These are phyloP conservation scores for Solanum ossicruentum DNA, from an alignment of 257 asterid genomes.

Conservation along the genomic window DNA sequence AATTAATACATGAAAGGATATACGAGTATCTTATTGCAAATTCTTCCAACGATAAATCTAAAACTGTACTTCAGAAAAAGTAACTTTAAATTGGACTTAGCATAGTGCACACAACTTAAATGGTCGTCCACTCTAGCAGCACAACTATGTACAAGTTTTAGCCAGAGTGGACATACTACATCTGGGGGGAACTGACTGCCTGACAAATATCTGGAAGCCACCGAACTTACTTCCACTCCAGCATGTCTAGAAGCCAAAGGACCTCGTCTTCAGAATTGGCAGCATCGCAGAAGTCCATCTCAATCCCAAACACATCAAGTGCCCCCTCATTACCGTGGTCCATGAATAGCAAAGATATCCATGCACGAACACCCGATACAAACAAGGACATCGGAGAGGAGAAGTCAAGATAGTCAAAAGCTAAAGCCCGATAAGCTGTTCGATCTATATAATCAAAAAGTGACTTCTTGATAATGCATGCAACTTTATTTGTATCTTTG, in stretches of 20 bases:
- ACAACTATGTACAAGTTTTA: constrained; percentile 5
- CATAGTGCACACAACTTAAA: not conserved
- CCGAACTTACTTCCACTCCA: constrained; percentile 77
- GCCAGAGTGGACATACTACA: constrained; percentile 1
- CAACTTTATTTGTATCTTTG: constrained; percentile 64
- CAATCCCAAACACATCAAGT: constrained; percentile 79
- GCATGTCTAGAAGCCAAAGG: constrained; percentile 91
- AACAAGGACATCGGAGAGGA: constrained; percentile 85
- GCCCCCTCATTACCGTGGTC: constrained; percentile 61
- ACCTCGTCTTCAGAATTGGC: constrained; percentile 74
- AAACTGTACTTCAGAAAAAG: not conserved
- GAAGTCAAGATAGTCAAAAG: constrained; percentile 84
- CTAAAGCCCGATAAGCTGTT: constrained; percentile 71
- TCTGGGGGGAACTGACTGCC: not conserved
- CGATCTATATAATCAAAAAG: constrained; percentile 85
- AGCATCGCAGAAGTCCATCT: constrained; percentile 90
- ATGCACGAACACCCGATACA: constrained; percentile 81
- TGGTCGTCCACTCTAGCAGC: not conserved
- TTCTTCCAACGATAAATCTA: not conserved
- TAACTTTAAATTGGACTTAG: not conserved
- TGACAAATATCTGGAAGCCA: not conserved
- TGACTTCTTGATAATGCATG: constrained; percentile 68
- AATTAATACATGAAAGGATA: not conserved
- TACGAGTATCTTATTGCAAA: not conserved
- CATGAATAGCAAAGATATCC: constrained; percentile 94